Base-by-base conservation (phyloP, 2,329 filamentous ascomycete genomes). In the Dryadomyces quercivorus region DNA sequence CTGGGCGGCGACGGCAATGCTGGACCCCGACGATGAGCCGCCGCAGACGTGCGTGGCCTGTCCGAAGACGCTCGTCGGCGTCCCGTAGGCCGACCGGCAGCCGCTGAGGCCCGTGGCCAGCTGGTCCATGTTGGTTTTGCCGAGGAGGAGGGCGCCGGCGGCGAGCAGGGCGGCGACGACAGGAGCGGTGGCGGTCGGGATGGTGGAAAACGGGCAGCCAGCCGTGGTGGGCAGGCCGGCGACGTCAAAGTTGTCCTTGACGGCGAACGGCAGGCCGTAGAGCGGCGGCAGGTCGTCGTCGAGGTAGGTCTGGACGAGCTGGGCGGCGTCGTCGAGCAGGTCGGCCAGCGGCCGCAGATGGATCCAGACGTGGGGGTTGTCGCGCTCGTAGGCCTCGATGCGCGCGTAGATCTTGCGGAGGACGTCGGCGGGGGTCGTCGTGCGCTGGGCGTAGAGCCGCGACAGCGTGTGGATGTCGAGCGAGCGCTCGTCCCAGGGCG, bases 81-180 rank as follows among this genome's bases (percentile, higher is more conserved):
- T 79, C 73, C 51, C 51, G 16, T 53, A 53, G n/a, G 51, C 43
- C 3, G 51, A 53, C 49, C 75, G 78, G 16, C 80, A 54, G 1
- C 58, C 81, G 13, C 74, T 77, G 2, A 84, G 69, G 0, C 81
- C 81, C 0, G 80, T 83, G 2, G 80, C 80, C 4, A 84, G 70
- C 63, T 84, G 80, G 61, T 84, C 81, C 53, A 84, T 70, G 60
- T 77, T 78, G 13, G 71, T 71, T 61, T 82, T 83, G 34, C 80
- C 80, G 46, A 82, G 69, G 55, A 77, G 74, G 3, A 82, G 62
- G 2, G 72, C 79, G 22, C 40, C 40, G 16, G 42, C 42, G 12
- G 42, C 50, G 2, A 45, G 50, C 16, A 51, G 40, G 1, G 12
- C 4, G 2, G 50, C 40, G 2, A 51, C 72, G 1, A 75, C 72